Evolutionary conservation across 2,329 filamentous ascomycete genomes (phyloP), one percentile per base, ranked within the genome.

Genomic region (Lachnellula suecica): DNA sequence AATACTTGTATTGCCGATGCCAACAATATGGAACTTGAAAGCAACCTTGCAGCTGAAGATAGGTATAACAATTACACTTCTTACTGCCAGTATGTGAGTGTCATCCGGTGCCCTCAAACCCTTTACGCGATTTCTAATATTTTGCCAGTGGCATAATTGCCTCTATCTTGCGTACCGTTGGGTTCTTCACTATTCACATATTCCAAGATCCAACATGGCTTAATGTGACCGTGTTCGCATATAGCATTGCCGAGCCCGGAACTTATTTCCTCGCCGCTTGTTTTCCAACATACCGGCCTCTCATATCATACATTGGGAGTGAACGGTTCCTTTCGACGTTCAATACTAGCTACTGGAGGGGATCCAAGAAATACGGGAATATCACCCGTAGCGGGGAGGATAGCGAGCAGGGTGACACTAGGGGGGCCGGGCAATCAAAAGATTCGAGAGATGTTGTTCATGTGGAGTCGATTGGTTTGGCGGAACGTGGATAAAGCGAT

Each of bases 61-160:
- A 6, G 35, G 46, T 15, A 20, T 48, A 31, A 41, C 37, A 3
- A 20, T 48, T 15, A 48, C 46, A 19, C 15, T 48, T 22, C 17
- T 48, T 15, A 48, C 46, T 27, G 46, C 34, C 9, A 41, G 35
- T 23, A 48, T 48, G 46, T 42, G 31, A 48, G 46, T 48, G 13
- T 3, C 20, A 2, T 9, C 29, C n/a, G 1, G 8, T 15, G 15
- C 8, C 25, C 9, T 4, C 10, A 10, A 24, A 25, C 27, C 20
- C 8, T n/a, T 6, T 24, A 10, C 17, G 25, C n/a, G 11, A 13
- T 8, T 38, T 15, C n/a, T n/a, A n/a, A 47, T 40, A 27, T 9
- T 17, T n/a, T 31, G 5, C 3, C 24, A 48, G 46, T 42, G 46
- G 37, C 2, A 48, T 48, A 27, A 34, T 42, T 9, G 27, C 46